A percentile compares a stretch with the other conserved stretches of the same genome.
Evolutionary conservation across 2,329 filamentous ascomycete species (phyloP).

Genomic region (Diaporthe aspalathi): DNA sequence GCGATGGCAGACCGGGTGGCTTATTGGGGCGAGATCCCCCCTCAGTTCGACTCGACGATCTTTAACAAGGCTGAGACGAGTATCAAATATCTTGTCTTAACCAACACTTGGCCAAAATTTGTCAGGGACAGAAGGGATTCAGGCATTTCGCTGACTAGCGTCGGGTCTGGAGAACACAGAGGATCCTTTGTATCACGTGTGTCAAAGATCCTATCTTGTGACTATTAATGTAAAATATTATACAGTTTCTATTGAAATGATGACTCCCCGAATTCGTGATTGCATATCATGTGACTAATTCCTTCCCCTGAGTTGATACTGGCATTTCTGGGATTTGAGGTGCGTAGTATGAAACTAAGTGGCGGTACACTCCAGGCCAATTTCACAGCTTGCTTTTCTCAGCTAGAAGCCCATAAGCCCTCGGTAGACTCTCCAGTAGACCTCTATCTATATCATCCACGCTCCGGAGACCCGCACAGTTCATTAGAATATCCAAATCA

Average conservation of each 20-base stretch:
- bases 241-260: background rate
- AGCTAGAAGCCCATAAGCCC: conserved; percentile 41
- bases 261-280: background rate
- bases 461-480: conserved; percentile 65
- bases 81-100: conserved; percentile 75
- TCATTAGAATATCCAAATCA: conserved; percentile 72
- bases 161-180: background rate
- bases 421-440: conserved; percentile 55
- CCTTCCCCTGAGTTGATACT: too few relatives aligned
- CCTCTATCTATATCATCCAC: conserved; percentile 62
- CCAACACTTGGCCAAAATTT: conserved; percentile 75
- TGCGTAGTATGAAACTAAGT: too few relatives aligned
- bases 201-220: conserved; percentile 20
- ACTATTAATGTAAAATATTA: conserved; percentile 14
- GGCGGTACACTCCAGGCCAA: too few relatives aligned
- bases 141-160: conserved; percentile 8
- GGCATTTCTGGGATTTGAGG: too few relatives aligned
- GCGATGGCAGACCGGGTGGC: background rate
- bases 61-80: conserved; percentile 70
- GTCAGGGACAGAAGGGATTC: conserved; percentile 45
- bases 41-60: conserved; percentile 60
- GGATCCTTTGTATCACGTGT: conserved; percentile 1
- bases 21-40: conserved; percentile 58
- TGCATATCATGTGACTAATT: background rate
- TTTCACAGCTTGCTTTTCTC: conserved; percentile 39